phyloP scores from a whole-genome alignment of 176 grass and related monocot species.

The Ananas comosus region DNA sequence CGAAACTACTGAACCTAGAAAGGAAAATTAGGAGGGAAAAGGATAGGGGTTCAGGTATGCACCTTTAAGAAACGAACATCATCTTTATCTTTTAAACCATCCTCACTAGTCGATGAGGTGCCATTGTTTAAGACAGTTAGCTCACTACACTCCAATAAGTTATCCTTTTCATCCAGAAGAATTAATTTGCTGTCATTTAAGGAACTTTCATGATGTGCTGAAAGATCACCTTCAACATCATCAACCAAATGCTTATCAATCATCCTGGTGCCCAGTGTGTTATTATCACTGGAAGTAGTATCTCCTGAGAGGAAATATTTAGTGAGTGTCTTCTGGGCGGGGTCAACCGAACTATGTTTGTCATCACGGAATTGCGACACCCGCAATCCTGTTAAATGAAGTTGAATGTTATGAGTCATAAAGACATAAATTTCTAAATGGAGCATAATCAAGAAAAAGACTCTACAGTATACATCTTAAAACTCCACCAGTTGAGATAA shows the following conservation, averaged over 20 bases:
- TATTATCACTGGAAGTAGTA: slow-evolving; percentile 12
- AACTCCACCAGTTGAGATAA: neutral
- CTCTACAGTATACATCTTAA: neutral
- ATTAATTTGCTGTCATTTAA: slow-evolving; percentile 19
- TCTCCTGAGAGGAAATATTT: slow-evolving; percentile 34
- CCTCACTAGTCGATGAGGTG: neutral
- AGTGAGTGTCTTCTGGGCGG: slow-evolving; percentile 66
- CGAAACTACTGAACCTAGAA: neutral
- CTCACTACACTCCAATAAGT: slow-evolving; percentile 6
- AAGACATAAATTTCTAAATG: slow-evolving; percentile 5
- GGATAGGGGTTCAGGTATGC: neutral
- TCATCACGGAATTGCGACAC: slow-evolving; percentile 80
- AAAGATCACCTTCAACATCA: slow-evolving; percentile 23
- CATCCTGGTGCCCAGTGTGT: slow-evolving; percentile 6
- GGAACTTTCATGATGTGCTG: slow-evolving; percentile 17
- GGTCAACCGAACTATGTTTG: slow-evolving; percentile 35
- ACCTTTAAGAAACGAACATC: slow-evolving; percentile 14
- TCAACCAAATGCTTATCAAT: slow-evolving; percentile 13
- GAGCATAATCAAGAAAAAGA: neutral
- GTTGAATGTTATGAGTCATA: slow-evolving; percentile 8
- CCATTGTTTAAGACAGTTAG: slow-evolving; percentile 1
- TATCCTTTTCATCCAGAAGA: slow-evolving; percentile 28
- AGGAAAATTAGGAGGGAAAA: neutral
- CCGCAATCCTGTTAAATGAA: slow-evolving; percentile 50
- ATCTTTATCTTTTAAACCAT: slow-evolving; percentile 11